phyloP scores from a whole-genome alignment of 2,329 filamentous ascomycete genomes.

The Trichoderma harzianum region DNA sequence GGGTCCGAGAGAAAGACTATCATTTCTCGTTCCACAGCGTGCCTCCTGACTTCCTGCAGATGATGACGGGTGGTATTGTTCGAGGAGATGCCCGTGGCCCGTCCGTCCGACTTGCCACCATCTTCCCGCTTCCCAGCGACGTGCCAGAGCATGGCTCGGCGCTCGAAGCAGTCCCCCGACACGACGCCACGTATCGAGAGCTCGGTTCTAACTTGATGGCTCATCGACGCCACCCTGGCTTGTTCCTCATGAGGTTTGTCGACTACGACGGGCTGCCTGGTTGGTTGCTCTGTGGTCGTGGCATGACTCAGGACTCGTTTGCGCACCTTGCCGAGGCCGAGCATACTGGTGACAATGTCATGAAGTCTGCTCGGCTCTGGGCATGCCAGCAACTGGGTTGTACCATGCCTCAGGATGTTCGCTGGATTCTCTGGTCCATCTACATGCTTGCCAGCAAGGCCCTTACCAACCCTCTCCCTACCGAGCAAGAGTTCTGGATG shows the following conservation, averaged over 20 bases:
- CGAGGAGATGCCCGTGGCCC: background rate
- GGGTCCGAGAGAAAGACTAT: conserved; percentile 25
- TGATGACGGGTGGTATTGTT: background rate
- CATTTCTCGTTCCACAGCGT: background rate
- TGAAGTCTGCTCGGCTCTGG: conserved; percentile 31
- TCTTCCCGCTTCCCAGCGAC: background rate
- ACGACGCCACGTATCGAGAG: conserved; percentile 25
- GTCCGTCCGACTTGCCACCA: background rate
- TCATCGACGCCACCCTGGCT: conserved; percentile 22
- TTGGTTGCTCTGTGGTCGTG: conserved; percentile 30
- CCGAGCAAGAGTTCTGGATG: conserved; percentile 23
- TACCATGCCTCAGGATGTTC: conserved; percentile 28
- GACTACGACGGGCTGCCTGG: conserved; percentile 28
- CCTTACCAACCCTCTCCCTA: conserved; percentile 21
- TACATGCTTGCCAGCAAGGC: conserved; percentile 32
- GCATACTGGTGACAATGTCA: conserved; percentile 24
- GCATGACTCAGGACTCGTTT: conserved; percentile 25
- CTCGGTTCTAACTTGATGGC: conserved; percentile 24
- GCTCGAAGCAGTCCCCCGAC: conserved; percentile 22
- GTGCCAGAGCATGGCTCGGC: background rate
- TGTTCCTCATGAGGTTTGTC: conserved; percentile 28
- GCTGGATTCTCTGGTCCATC: conserved; percentile 32
- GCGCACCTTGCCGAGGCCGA: conserved; percentile 24
- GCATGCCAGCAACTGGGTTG: conserved; percentile 29
- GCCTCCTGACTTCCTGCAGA: background rate